Evolutionary conservation across 2,329 filamentous ascomycete species (phyloP).

Genomic region (Colletotrichum sp.): DNA sequence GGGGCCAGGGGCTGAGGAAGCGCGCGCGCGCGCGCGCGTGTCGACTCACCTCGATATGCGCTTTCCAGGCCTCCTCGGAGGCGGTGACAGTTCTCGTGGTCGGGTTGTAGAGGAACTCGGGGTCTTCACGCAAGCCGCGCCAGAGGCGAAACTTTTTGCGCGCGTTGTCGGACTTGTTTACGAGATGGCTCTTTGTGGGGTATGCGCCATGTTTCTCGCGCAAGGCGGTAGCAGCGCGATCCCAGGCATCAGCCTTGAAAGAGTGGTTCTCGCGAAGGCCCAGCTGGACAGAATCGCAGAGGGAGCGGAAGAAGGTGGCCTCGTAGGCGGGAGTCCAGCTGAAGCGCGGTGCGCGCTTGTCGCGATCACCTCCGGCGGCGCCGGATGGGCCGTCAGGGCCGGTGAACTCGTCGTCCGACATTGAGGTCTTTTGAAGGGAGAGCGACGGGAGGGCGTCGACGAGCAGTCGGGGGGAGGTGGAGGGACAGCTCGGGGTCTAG

Average conservation of each 20-base stretch:
- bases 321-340: constrained; percentile 66
- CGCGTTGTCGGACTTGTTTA: constrained; percentile 70
- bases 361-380: constrained; percentile 18
- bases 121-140: constrained; percentile 62
- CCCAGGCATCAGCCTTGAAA: constrained; percentile 68
- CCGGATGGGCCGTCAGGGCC: constrained; percentile 16
- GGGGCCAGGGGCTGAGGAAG: not conserved
- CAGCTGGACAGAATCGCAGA: constrained; percentile 63
- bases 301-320: constrained; percentile 64
- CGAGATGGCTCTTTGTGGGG: constrained; percentile 65
- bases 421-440: constrained; percentile 16
- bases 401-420: constrained; percentile 45
- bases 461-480: not conserved
- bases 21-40: not conserved
- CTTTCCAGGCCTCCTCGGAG: constrained; percentile 61
- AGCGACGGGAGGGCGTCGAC: not conserved
- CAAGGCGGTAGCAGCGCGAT: constrained; percentile 59
- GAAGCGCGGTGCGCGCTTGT: constrained; percentile 55
- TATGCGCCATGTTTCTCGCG: constrained; percentile 61
- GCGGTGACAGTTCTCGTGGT: constrained; percentile 57
- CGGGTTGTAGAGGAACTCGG: constrained; percentile 61
- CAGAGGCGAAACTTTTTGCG: constrained; percentile 68
- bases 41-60: constrained; percentile 59
- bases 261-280: constrained; percentile 63
- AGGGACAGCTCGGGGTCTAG: not conserved